Evolutionary conservation across 345 rosid genomes (phyloP).

Genomic region (Linum lewisii): DNA sequence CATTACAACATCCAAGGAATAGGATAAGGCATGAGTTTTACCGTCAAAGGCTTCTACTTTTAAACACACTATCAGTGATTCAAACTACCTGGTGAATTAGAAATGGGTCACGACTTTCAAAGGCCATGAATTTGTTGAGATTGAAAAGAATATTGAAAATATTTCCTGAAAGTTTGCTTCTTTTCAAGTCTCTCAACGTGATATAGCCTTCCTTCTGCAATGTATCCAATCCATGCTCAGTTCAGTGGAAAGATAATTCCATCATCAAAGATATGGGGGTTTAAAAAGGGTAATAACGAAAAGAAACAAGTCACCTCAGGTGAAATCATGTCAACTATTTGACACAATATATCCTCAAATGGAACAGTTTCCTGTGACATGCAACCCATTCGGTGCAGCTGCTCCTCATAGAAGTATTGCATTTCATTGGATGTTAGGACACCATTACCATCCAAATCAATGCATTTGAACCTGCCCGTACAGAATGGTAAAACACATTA

Average conservation of each 20-base stretch:
- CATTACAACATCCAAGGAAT: background rate
- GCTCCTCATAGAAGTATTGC: conserved; percentile 7
- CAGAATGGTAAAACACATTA: background rate
- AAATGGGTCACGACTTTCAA: conserved; percentile 4
- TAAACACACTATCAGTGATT: background rate
- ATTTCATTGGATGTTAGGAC: background rate
- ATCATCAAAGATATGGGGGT: background rate
- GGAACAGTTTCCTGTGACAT: conserved; percentile 2
- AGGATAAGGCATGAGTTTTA: too few relatives aligned
- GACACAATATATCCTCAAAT: conserved; percentile 3
- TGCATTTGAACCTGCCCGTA: conserved; percentile 3
- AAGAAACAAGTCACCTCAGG: background rate
- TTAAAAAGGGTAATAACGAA: background rate
- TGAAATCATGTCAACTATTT: conserved; percentile 5
- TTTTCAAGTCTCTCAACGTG: background rate
- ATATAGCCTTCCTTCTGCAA: background rate
- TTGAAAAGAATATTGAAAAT: conserved; percentile 2
- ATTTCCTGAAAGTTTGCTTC: conserved; percentile 5
- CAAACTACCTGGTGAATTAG: background rate
- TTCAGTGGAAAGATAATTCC: background rate
- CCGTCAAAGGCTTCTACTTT: too few relatives aligned
- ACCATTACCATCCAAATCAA: conserved; percentile 4
- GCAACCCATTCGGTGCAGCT: conserved; percentile 5
- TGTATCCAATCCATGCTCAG: background rate
- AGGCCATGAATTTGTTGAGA: conserved; percentile 2